Evolutionary conservation across 2,329 filamentous ascomycete genomes (phyloP).

Genomic region (Alternaria ethzedia): DNA sequence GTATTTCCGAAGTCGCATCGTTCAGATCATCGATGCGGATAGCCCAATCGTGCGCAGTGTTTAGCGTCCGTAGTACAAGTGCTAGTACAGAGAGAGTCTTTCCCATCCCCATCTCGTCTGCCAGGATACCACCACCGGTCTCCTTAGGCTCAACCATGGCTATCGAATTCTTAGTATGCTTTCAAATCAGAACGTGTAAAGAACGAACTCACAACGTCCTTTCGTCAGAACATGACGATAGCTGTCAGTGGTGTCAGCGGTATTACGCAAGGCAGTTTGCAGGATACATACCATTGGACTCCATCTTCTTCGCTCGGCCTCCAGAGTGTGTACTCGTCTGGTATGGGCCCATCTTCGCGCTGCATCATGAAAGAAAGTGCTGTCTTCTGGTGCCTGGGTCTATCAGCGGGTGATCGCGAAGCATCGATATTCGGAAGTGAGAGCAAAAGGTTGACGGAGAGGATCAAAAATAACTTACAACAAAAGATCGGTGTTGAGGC

Average conservation of each 20-base stretch:
- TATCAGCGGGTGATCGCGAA: neutral
- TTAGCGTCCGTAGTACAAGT: conserved; percentile 54
- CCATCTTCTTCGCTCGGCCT: conserved; percentile 24
- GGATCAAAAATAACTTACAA: neutral
- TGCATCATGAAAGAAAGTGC: conserved; percentile 39
- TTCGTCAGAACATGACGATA: conserved; percentile 53
- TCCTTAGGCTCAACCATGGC: conserved; percentile 25
- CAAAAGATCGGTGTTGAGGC: conserved; percentile 27
- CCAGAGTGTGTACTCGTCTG: conserved; percentile 38
- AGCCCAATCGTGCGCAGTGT: conserved; percentile 48
- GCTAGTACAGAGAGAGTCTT: conserved; percentile 63
- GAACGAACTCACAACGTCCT: conserved; percentile 17
- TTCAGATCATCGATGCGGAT: neutral
- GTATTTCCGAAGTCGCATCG: neutral
- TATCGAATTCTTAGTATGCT: neutral
- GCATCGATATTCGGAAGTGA: neutral
- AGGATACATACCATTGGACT: conserved; percentile 20
- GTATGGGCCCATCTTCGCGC: conserved; percentile 41
- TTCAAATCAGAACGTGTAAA: neutral
- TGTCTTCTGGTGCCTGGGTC: conserved; percentile 30
- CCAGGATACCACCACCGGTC: conserved; percentile 58
- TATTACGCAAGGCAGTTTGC: neutral
- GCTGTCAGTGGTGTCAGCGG: conserved; percentile 10
- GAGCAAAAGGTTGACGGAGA: neutral
- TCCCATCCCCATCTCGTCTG: conserved; percentile 68